Conservation (phyloP, 1,284 basidiomycete genomes). For the Omphalotus olearius region DNA sequence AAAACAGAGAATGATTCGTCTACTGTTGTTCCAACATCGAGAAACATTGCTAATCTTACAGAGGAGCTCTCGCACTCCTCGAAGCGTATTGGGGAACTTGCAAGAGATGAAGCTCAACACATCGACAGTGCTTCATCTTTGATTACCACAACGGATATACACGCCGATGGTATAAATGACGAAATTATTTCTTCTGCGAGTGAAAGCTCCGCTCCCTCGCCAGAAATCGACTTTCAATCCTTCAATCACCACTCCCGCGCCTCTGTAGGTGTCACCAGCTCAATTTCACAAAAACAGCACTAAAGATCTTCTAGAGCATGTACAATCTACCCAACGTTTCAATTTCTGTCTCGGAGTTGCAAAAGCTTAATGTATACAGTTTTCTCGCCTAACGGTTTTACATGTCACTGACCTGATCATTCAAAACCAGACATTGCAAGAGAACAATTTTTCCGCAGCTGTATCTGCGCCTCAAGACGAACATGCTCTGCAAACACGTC, state of each 20-base stretch:
- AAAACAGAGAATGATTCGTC: background rate
- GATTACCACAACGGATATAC: background rate
- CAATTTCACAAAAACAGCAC: background rate
- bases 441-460: too few species aligned
- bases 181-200: background rate
- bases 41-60: too few species aligned
- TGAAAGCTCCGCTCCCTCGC: background rate
- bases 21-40: background rate
- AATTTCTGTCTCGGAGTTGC: background rate
- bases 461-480: background rate
- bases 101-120: background rate
- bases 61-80: too few species aligned
- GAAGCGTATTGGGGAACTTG: background rate
- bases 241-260: constrained; percentile 7
- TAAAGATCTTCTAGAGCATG: constrained; percentile 19
- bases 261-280: background rate
- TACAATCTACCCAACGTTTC: constrained; percentile 26
- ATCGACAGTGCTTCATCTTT: constrained; percentile 1
- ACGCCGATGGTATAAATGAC: background rate
- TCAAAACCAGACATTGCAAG: background rate
- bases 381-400: background rate
- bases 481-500: background rate
- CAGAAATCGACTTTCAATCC: constrained; percentile 2
- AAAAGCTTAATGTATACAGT: background rate
- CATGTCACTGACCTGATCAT: too few species aligned